Evolutionary conservation across 768 basidiomycete genomes (phyloP).

Genomic region (Auriculariales sp.): DNA sequence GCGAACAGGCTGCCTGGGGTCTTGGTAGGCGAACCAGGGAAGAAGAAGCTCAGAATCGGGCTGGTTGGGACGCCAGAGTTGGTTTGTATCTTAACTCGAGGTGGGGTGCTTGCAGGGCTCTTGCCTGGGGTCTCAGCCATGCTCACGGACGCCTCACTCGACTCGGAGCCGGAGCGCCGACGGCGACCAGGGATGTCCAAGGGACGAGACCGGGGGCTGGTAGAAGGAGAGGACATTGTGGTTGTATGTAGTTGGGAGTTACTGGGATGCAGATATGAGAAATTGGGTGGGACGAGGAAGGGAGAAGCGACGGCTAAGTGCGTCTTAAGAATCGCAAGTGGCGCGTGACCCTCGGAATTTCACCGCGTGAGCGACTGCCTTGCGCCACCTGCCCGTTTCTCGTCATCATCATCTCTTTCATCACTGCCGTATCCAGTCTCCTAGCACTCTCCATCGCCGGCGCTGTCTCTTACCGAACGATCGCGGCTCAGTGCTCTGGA

Average conservation of each 20-base stretch:
- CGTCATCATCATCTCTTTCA: too few relatives aligned
- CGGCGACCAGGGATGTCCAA: constrained; percentile 43
- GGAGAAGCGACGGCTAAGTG: not conserved
- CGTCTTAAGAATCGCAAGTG: too few relatives aligned
- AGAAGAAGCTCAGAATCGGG: constrained; percentile 57
- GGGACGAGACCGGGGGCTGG: constrained; percentile 37
- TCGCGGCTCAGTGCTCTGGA: too few relatives aligned
- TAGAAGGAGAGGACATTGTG: not conserved
- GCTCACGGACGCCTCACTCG: constrained; percentile 1
- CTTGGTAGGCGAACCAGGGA: constrained; percentile 45
- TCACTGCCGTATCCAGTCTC: too few relatives aligned
- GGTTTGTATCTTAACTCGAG: constrained; percentile 1
- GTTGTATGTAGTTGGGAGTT: not conserved
- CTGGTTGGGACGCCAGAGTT: constrained; percentile 44
- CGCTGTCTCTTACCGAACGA: too few relatives aligned
- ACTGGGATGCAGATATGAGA: not conserved
- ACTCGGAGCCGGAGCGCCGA: constrained; percentile 39
- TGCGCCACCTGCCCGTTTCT: too few relatives aligned
- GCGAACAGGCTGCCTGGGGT: constrained; percentile 28
- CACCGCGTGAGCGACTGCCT: too few relatives aligned
- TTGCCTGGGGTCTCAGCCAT: constrained; percentile 22
- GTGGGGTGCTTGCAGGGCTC: constrained; percentile 18
- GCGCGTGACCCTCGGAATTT: too few relatives aligned
- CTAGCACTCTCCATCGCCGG: too few relatives aligned
- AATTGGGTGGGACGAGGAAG: not conserved